Evolutionary conservation across 768 basidiomycete genomes (phyloP), one percentile per base, ranked within the genome.

Genomic region (Hygrophorus pudorinus): DNA sequence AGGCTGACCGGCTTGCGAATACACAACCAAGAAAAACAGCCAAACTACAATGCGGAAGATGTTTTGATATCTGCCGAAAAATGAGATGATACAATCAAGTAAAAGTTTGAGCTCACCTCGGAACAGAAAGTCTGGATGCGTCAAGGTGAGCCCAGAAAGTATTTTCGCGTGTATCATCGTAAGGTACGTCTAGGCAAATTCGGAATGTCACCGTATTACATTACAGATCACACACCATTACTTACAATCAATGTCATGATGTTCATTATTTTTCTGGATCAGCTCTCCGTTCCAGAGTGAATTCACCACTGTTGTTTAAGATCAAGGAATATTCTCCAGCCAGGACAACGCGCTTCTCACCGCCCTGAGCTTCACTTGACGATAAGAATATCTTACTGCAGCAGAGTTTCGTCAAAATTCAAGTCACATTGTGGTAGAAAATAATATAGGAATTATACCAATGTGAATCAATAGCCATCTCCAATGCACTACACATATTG

Each of bases 391-490:
- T 85, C 5, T 78, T 73, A 51, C 87, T 89, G 41, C 7, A 47
- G 3, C 40, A 31, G 44, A 24, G 24, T 24, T 24, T 3, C 7
- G 24, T 24, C 13, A 14, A 4, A 18, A 2, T 18, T 18, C 29
- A 33, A 33, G 27, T 13, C 36, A 38, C 45, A 35, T 44, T n/a
- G n/a, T n/a, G n/a, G n/a, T n/a, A n/a, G n/a, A n/a, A n/a, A n/a
- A n/a, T n/a, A n/a, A 17, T 9, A 18, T 29, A 12, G 14, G 9
- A 16, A 56, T 31, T 51, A 16, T 54, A 90, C 88, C 90, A 89
- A 53, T 90, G 79, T 43, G 87, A 77, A 60, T 97, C 93, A 48
- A 94, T 87, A n/a, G 93, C 91, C 59, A 81, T 66, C 59, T 97
- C 93, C 34, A 96, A 66, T 6, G 85, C 82, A 53, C 85, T 89